A percentile compares a stretch with the other conserved stretches of the same genome.
Evolutionary conservation across 768 basidiomycete species (phyloP).

Genomic region (Hygrophoropsis aurantiaca): DNA sequence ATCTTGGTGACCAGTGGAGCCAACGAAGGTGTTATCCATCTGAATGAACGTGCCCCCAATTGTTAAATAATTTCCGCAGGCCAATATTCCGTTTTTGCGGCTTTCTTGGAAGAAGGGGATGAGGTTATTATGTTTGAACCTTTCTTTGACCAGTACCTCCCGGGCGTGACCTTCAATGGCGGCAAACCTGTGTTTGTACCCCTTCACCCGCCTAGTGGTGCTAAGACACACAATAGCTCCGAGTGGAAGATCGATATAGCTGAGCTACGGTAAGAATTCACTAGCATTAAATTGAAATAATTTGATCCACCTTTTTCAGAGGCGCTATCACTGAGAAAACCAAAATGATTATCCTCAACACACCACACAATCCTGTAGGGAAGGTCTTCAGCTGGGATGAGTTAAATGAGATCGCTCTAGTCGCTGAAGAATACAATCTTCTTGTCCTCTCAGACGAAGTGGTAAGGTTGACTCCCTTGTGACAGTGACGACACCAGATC

Average conservation of each 20-base stretch:
- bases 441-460: slow-evolving; percentile 97
- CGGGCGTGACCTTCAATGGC: slow-evolving; percentile 91
- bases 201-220: slow-evolving; percentile 73
- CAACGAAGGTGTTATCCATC: slow-evolving; percentile 72
- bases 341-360: slow-evolving; percentile 95
- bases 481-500: not conserved
- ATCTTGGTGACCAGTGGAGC: slow-evolving; percentile 96
- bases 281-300: not conserved
- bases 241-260: slow-evolving; percentile 93
- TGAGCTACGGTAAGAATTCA: slow-evolving; percentile 64
- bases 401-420: slow-evolving; percentile 77
- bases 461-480: slow-evolving; percentile 51
- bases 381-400: slow-evolving; percentile 90
- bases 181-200: slow-evolving; percentile 94
- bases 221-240: slow-evolving; percentile 50
- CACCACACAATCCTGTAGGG: slow-evolving; percentile 97
- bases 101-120: slow-evolving; percentile 88
- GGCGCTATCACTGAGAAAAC: slow-evolving; percentile 83
- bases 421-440: slow-evolving; percentile 91
- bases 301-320: slow-evolving; percentile 35
- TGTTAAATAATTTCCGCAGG: slow-evolving; percentile 46
- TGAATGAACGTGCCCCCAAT: not conserved
- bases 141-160: slow-evolving; percentile 95
- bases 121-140: slow-evolving; percentile 99
- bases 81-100: slow-evolving; percentile 90